These are phyloP conservation scores for Chenopodium quinoa DNA, from an alignment of 148 eudicot genomes.

Conservation along the genomic window DNA sequence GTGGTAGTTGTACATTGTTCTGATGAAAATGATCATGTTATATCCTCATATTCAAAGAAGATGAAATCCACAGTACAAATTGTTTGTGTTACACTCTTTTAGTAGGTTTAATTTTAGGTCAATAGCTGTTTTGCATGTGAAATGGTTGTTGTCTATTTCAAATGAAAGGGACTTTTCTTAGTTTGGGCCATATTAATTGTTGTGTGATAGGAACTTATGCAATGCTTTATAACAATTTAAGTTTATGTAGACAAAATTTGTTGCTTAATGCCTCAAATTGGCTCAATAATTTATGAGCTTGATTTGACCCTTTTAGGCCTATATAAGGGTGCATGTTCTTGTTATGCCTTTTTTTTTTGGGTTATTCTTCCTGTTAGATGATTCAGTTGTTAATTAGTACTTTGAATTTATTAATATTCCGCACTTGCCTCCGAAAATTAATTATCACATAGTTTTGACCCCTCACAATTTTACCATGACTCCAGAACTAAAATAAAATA, in stretches of 20 bases:
- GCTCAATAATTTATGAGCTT: background rate
- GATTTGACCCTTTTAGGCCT: background rate
- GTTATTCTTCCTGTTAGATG: no score
- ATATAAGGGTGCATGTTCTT: no score
- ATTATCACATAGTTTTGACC: no score
- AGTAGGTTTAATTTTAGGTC: background rate
- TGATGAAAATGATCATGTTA: background rate
- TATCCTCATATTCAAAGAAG: background rate
- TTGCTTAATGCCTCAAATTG: background rate
- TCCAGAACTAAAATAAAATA: no score
- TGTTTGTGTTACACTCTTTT: background rate
- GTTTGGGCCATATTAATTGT: background rate
- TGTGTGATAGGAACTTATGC: background rate
- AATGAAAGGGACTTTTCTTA: background rate
- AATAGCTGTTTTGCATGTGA: background rate
- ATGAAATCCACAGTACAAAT: no score
- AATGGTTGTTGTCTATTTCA: background rate
- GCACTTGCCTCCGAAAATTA: no score
- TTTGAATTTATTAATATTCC: no score
- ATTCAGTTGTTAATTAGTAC: no score
- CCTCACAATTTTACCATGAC: no score
- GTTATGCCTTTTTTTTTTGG: no score
- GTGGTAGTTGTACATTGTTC: background rate
- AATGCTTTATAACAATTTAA: background rate
- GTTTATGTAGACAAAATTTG: background rate